A percentile compares a stretch with the other conserved stretches of the same genome.
Conservation (phyloP, 306 rosid genomes). For the Lathyrus tuberosus region DNA sequence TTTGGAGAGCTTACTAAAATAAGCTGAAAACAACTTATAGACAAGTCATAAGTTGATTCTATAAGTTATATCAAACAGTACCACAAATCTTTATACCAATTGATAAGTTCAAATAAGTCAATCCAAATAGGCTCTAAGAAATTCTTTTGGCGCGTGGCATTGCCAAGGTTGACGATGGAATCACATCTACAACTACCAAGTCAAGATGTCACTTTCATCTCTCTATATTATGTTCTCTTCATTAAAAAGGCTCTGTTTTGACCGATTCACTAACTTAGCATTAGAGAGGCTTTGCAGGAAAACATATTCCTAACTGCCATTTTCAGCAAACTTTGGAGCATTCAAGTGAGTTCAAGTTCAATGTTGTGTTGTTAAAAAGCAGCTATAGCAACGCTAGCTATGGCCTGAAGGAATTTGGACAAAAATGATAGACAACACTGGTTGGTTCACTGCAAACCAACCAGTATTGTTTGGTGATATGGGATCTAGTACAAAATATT, state of each 20-base stretch:
- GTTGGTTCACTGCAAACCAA: too few relatives aligned
- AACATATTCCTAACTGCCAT: not conserved
- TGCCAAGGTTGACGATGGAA: constrained; percentile 8
- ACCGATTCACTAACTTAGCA: not conserved
- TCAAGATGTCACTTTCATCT: not conserved
- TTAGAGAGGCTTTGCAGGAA: not conserved
- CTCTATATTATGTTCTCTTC: constrained; percentile 4
- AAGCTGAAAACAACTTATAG: not conserved
- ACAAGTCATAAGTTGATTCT: not conserved
- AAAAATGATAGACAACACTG: too few relatives aligned
- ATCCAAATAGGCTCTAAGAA: not conserved
- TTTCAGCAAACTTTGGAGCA: not conserved
- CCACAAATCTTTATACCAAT: not conserved
- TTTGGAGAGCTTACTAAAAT: not conserved
- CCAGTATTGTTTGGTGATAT: too few relatives aligned
- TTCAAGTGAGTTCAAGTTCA: not conserved
- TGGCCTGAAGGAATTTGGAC: too few relatives aligned
- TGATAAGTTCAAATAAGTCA: not conserved
- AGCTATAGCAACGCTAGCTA: too few relatives aligned
- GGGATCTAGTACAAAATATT: too few relatives aligned
- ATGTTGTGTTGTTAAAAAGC: too few relatives aligned
- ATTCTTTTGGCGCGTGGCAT: not conserved
- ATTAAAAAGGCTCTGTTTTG: constrained; percentile 1
- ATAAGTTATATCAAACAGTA: not conserved
- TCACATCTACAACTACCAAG: not conserved